Evolutionary conservation across 257 asterid species (phyloP), one percentile per base, ranked within the genome.

Genomic region (Plectranthus barbatus): DNA sequence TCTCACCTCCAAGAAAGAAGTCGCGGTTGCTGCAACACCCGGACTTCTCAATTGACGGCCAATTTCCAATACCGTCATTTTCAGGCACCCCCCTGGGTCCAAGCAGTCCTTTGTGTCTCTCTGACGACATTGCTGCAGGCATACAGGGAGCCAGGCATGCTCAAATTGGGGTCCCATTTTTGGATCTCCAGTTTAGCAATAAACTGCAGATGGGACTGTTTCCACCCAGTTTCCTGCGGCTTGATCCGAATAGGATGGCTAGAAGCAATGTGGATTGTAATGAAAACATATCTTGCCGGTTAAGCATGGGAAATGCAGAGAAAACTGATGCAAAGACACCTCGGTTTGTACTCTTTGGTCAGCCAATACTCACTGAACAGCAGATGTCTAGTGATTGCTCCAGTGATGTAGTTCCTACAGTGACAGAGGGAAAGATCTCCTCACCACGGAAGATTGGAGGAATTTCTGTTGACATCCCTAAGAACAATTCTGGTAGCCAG

Each of bases 141-240:
- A 79, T 92, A 86, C 99, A 92, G 97, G 97, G 96, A 92, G 91
- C 99, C 99, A 89, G 99, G 99, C 99, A 92, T 84, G 86, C 90
- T 80, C 91, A 86, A 84, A 76, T 77, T 68, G 98, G 96, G 84
- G 81, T 76, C 62, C 95, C 90, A 0, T 75, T 84, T 44, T 73
- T 73, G 81, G 96, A 79, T 64, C 80, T 88, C 86, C 96, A 78
- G 70, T 79, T 81, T 60, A 84, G 79, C 84, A 86, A 84, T 84
- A 86, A 84, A 73, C 85, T 81, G 77, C 91, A 84, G 67, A 76
- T 79, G 76, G 95, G 90, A 77, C 74, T 76, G 44, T 65, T 82
- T 50, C 77, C 88, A 31, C 66, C 81, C 78, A 77, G 75, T 68
- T 76, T 79, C 81, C 86, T 69, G 50, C 81, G 70, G 47, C 76